Evolutionary conservation across 2,329 filamentous ascomycete genomes (phyloP), one percentile per base, ranked within the genome.

Genomic region (Fonsecaea erecta): DNA sequence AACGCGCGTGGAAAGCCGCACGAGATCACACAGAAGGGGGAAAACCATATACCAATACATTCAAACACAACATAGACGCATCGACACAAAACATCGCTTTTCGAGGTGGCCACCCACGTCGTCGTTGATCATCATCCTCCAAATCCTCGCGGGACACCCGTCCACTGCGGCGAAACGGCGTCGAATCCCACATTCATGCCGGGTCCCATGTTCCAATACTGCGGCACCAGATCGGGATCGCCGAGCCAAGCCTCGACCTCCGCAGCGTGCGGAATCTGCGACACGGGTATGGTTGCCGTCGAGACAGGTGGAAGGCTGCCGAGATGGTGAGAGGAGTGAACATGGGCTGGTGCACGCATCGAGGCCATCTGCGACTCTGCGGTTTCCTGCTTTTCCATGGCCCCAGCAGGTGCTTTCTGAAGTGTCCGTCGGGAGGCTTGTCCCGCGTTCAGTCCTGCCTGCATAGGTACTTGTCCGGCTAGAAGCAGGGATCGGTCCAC

Each of bases 231-330:
- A 52, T 63, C 61, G 40, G 61, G 54, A 58, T 63, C 61, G 16
- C 61, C 61, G 2, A 63, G 61, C 61, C 61, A 63, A 26, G 53
- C 54, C 37, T 63, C 61, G 16, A 63, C 54, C 32, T 58, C 61
- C 3, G 61, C 53, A 18, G 61, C 52, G n/a, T 63, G 53, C 1
- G 61, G 61, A 11, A 63, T 26, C 8, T 51, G 35, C 18, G 51
- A 24, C 26, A 26, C 40, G 9, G 61, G 43, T 21, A 63, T 24
- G 7, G 57, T 37, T 4, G 43, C 16, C 12, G 46, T 35, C n/a
- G 35, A 6, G 0, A 46, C 12, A 11, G 61, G 32, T 24, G 35
- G 24, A 26, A 8, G 46, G 11, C 43, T 30, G 26, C 21, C 21
- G 11, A 21, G 37, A n/a, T 21, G 46, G 34, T 32, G 30, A 11